phyloP scores from a whole-genome alignment of 306 rosid species.

The Echinosophora koreensis region DNA sequence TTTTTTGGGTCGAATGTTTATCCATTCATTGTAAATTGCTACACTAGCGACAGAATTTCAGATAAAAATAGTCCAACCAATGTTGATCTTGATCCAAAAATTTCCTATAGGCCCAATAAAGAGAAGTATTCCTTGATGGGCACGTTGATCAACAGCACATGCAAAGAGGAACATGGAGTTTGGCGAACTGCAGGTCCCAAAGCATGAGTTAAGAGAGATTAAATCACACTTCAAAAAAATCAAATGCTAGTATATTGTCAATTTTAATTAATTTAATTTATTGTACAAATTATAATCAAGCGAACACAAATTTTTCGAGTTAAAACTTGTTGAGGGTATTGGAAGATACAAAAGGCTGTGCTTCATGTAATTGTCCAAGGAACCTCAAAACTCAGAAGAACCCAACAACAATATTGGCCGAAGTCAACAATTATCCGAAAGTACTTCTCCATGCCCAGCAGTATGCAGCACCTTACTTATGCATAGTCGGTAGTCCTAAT shows the following conservation, averaged over 20 bases:
- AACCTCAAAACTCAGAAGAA: neutral
- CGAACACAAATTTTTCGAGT: neutral
- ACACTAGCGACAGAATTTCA: neutral
- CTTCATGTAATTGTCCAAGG: neutral
- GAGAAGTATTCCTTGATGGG: constrained; percentile 25
- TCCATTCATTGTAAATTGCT: neutral
- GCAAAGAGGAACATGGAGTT: constrained; percentile 5
- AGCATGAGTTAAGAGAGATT: neutral
- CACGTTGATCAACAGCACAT: constrained; percentile 30
- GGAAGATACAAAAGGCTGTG: neutral
- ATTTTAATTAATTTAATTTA: neutral
- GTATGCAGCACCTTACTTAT: neutral
- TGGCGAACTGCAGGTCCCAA: constrained; percentile 1
- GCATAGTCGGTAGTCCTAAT: neutral
- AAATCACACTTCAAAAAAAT: no score
- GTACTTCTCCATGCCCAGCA: constrained; percentile 14
- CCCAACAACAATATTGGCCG: neutral
- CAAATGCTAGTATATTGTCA: no score
- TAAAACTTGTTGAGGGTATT: neutral
- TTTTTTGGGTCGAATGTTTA: no score
- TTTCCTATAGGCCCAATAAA: constrained; percentile 35
- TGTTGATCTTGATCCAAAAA: constrained; percentile 32
- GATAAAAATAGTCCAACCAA: constrained; percentile 19
- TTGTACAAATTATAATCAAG: neutral
- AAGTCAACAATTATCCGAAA: neutral